Conservation (phyloP, 192 early-diverging fungal genomes). For the Gorgonomyces haynaldii region DNA sequence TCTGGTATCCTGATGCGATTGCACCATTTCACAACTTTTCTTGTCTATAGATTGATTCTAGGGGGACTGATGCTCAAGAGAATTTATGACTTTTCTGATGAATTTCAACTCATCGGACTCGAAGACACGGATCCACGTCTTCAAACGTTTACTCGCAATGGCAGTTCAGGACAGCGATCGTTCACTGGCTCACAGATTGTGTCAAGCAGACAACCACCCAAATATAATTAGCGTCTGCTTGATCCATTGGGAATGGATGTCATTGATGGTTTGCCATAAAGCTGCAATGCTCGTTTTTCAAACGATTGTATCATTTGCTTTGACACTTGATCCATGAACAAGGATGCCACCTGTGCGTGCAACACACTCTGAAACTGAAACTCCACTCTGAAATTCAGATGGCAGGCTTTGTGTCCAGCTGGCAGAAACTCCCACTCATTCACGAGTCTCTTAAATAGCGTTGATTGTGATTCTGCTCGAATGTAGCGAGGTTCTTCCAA, state of each 20-base stretch:
- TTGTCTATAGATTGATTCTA: not conserved
- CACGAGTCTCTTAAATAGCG: slow-evolving; percentile 52
- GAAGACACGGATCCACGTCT: no score
- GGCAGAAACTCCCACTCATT: slow-evolving; percentile 61
- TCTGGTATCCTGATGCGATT: not conserved
- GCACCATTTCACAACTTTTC: not conserved
- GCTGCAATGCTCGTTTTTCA: slow-evolving; percentile 33
- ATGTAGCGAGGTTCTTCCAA: slow-evolving; percentile 53
- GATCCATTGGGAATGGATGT: no score
- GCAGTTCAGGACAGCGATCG: no score
- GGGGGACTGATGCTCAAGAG: slow-evolving; percentile 1
- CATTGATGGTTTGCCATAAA: slow-evolving; percentile 31
- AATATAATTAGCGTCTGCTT: no score
- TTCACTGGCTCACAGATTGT: no score
- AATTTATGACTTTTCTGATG: slow-evolving; percentile 1
- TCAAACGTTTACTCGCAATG: no score
- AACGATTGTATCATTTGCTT: slow-evolving; percentile 64
- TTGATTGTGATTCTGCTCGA: slow-evolving; percentile 44
- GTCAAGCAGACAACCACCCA: no score
- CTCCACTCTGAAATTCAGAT: slow-evolving; percentile 44
- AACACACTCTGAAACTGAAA: slow-evolving; percentile 75
- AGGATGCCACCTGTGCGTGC: slow-evolving; percentile 64
- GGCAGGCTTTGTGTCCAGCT: slow-evolving; percentile 1
- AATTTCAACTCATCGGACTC: no score
- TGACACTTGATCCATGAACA: slow-evolving; percentile 71